A percentile compares a stretch with the other conserved stretches of the same genome.
Conservation (phyloP, 2,329 filamentous ascomycete species). For the Pseudogymnoascus sp. region DNA sequence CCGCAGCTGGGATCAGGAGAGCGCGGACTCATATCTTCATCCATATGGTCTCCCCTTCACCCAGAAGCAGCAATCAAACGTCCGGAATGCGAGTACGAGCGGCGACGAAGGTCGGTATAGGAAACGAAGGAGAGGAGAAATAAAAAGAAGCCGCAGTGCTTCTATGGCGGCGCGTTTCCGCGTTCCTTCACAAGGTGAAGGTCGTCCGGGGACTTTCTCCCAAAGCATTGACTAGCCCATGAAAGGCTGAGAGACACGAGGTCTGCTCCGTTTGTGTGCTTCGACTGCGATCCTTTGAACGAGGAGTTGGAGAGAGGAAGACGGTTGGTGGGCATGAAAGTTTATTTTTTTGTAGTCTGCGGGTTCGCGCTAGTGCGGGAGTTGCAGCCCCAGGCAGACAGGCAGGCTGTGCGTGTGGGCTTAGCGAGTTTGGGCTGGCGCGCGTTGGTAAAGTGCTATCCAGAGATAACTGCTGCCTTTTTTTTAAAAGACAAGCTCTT, state of each 20-base stretch:
- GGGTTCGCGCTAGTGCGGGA: background rate
- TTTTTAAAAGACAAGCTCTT: background rate
- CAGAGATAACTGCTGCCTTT: background rate
- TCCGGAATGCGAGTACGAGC: slow-evolving; percentile 27
- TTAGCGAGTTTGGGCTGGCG: background rate
- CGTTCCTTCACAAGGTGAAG: slow-evolving; percentile 46
- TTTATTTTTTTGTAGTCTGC: slow-evolving; percentile 9
- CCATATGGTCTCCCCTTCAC: slow-evolving; percentile 46
- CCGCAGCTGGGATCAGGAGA: slow-evolving; percentile 31
- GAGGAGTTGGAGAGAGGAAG: slow-evolving; percentile 61
- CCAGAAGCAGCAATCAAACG: slow-evolving; percentile 24
- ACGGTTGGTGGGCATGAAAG: slow-evolving; percentile 16
- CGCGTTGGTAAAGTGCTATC: slow-evolving; percentile 5
- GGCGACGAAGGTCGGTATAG: slow-evolving; percentile 25
- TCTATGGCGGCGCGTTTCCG: slow-evolving; percentile 99
- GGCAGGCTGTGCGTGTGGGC: background rate
- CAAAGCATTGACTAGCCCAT: slow-evolving; percentile 59
- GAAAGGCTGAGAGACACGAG: slow-evolving; percentile 32
- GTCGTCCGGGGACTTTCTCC: slow-evolving; percentile 99
- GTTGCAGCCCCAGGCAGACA: slow-evolving; percentile 5
- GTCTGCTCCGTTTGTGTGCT: slow-evolving; percentile 80
- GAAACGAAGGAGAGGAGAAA: slow-evolving; percentile 45
- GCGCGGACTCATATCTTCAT: slow-evolving; percentile 87
- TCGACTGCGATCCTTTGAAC: slow-evolving; percentile 99
- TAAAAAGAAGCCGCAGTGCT: slow-evolving; percentile 87